Conservation (phyloP, 148 eudicot species). For the Camellia japonica region DNA sequence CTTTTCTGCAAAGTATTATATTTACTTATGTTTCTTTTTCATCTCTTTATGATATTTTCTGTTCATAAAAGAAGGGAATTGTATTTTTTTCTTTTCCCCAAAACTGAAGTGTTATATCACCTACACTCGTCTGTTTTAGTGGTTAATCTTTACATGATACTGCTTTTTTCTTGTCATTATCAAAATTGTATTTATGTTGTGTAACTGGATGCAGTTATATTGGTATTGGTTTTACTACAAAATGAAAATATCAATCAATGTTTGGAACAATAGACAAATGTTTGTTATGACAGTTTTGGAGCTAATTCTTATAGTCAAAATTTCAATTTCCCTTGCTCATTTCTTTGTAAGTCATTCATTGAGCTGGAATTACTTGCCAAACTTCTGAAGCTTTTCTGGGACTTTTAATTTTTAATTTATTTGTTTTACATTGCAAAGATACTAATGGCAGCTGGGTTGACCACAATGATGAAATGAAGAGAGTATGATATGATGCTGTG, state of each 20-base stretch:
- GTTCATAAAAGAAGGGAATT: not conserved
- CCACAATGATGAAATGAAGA: not conserved
- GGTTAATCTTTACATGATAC: not conserved
- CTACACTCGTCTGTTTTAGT: no score
- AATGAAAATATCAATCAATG: not conserved
- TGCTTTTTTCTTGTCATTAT: not conserved
- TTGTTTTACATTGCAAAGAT: not conserved
- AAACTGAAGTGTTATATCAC: no score
- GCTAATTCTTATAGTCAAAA: not conserved
- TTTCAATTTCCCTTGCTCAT: not conserved
- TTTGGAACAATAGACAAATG: not conserved
- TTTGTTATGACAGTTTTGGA: not conserved
- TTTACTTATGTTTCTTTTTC: not conserved
- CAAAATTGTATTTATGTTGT: not conserved
- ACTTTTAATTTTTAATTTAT: not conserved
- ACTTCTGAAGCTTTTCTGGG: not conserved
- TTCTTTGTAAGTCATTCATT: not conserved
- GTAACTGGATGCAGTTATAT: not conserved
- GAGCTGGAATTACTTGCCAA: not conserved
- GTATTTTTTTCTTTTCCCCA: not conserved
- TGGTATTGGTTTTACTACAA: not conserved
- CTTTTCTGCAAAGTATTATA: not conserved
- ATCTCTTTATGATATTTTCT: not conserved
- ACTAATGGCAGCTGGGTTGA: not conserved
- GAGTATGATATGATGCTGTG: not conserved